Conservation (phyloP, 2,329 filamentous ascomycete species). For the Didymella exigua region DNA sequence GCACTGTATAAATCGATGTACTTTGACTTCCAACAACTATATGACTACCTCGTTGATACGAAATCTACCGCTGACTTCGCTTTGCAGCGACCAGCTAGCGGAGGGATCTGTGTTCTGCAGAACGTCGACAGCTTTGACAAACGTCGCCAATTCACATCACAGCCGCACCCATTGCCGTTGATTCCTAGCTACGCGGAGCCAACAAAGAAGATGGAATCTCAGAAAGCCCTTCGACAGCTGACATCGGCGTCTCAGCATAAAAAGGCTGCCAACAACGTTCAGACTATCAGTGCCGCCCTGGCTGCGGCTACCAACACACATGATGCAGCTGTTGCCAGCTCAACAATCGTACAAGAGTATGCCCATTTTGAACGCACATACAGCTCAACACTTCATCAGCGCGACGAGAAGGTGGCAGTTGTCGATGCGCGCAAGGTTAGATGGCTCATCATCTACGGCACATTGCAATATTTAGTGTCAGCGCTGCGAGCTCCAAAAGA, state of each 20-base stretch:
- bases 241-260: conserved; percentile 44
- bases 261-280: conserved; percentile 56
- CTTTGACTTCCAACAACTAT: conserved; percentile 72
- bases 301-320: conserved; percentile 55
- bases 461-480: conserved; percentile 72
- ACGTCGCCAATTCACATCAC: conserved; percentile 62
- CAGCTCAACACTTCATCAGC: conserved; percentile 55
- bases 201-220: conserved; percentile 34
- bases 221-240: conserved; percentile 44
- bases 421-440: conserved; percentile 76
- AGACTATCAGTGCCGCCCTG: conserved; percentile 60
- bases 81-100: conserved; percentile 62
- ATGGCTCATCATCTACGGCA: conserved; percentile 77
- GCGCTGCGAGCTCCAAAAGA: conserved; percentile 67
- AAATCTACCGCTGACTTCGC: conserved; percentile 57
- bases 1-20: conserved; percentile 66
- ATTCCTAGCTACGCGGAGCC: conserved; percentile 58
- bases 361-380: conserved; percentile 70
- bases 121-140: conserved; percentile 70
- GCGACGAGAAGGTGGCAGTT: conserved; percentile 64
- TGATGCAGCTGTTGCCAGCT: conserved; percentile 46
- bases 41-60: conserved; percentile 72
- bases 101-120: conserved; percentile 73
- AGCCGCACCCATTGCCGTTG: conserved; percentile 70
- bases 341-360: conserved; percentile 69